These are phyloP conservation scores for Penstemon davidsonii DNA, from an alignment of 257 asterid genomes.

Conservation along the genomic window DNA sequence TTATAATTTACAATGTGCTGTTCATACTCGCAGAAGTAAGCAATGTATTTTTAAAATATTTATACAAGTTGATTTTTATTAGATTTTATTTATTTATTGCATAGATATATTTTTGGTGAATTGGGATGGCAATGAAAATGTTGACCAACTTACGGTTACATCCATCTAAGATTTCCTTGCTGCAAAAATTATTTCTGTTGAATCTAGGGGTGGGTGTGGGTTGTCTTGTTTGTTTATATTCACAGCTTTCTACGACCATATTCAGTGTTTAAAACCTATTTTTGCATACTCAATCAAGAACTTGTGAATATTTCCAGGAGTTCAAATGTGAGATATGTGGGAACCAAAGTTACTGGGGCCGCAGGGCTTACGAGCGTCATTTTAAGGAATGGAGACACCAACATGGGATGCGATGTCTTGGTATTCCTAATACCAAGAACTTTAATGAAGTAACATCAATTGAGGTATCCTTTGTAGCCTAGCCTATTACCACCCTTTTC, in stretches of 20 bases:
- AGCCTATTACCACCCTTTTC: background rate
- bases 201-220: slow-evolving; percentile 8
- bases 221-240: background rate
- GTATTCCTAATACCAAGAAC: slow-evolving; percentile 94
- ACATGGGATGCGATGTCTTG: slow-evolving; percentile 98
- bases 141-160: background rate
- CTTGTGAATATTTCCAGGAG: slow-evolving; percentile 57
- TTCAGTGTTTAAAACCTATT: background rate
- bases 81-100: too few species aligned
- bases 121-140: background rate
- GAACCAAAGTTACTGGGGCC: slow-evolving; percentile 98
- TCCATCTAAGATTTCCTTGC: slow-evolving; percentile 8
- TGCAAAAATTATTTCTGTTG: slow-evolving; percentile 5
- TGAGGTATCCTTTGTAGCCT: slow-evolving; percentile 46
- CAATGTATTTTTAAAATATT: background rate
- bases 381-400: slow-evolving; percentile 99
- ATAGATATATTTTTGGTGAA: too few species aligned
- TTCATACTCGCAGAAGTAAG: background rate
- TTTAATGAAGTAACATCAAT: slow-evolving; percentile 92
- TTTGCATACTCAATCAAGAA: slow-evolving; percentile 14
- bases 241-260: background rate
- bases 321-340: slow-evolving; percentile 99
- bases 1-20: slow-evolving; percentile 16
- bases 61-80: background rate
- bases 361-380: slow-evolving; percentile 99